Evolutionary conservation across 73 alveolate genomes (phyloP), one percentile per base, ranked within the genome.

Genomic region (Tetrahymena borealis): DNA sequence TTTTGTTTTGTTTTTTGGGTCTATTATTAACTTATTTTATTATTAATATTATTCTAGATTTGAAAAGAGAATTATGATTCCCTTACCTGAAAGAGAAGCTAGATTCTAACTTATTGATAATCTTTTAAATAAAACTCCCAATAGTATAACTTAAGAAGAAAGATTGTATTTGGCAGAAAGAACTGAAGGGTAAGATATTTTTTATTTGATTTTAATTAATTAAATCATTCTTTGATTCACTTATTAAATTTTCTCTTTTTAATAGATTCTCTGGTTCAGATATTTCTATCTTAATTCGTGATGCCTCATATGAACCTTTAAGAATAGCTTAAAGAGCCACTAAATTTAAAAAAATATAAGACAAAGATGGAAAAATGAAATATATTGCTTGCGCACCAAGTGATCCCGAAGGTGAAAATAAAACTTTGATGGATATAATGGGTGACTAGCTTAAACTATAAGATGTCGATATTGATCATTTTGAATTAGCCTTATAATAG

Each of bases 11-110:
- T n/a, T n/a, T n/a, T n/a, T n/a, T n/a, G n/a, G n/a, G n/a, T n/a
- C n/a, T n/a, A n/a, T n/a, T n/a, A n/a, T n/a, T n/a, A n/a, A n/a
- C n/a, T n/a, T n/a, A n/a, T n/a, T n/a, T n/a, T n/a, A n/a, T n/a
- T n/a, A n/a, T n/a, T n/a, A n/a, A n/a, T n/a, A n/a, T n/a, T n/a
- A n/a, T n/a, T n/a, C n/a, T 90, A 90, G 95, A 93, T 94, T 94
- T 91, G 96, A 94, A 36, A 94, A 94, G 43, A 94, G 96, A 94
- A 91, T 94, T 16, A 91, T 91, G 37, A 94, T 94, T 78, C 96
- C 96, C 37, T 92, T 94, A 32, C 96, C 96, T 36, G 85, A 60
- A 60, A 60, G 28, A 35, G 85, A 60, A 60, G 85, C 85, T 15
- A 60, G 85, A 60, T 60, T 60, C 10, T 60, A 60, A 60, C 28